phyloP scores from a whole-genome alignment of 1,284 basidiomycete species.

The Takashimella koratensis region DNA sequence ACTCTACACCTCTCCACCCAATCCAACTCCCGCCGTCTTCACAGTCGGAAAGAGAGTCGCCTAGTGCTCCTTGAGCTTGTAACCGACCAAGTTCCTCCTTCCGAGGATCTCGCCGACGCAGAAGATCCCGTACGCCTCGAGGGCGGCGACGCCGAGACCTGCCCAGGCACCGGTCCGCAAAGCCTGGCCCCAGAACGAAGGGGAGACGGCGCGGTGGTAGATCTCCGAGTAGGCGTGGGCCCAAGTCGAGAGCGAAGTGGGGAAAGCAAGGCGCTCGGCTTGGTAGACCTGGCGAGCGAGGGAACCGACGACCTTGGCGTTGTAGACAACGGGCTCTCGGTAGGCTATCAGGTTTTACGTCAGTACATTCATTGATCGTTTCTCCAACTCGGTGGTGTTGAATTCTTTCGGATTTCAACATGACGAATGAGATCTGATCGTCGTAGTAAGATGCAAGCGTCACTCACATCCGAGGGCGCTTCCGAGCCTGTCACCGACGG shows the following conservation, averaged over 20 bases:
- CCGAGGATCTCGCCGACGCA: constrained; percentile 89
- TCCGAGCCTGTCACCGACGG: constrained; percentile 45
- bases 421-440: no score
- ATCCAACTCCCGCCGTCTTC: no score
- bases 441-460: no score
- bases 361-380: no score
- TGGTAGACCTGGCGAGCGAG: constrained; percentile 87
- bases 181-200: constrained; percentile 66
- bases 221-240: constrained; percentile 69
- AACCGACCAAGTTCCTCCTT: constrained; percentile 76
- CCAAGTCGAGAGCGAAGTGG: constrained; percentile 62
- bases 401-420: no score
- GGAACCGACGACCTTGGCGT: constrained; percentile 76
- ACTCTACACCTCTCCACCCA: no score
- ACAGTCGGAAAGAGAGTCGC: no score
- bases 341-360: constrained; percentile 58
- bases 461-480: constrained; percentile 46
- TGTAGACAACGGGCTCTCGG: constrained; percentile 76
- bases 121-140: constrained; percentile 58
- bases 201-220: constrained; percentile 63
- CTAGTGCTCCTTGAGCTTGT: constrained; percentile 54
- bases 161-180: constrained; percentile 72
- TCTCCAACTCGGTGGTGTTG: no score
- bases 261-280: constrained; percentile 80
- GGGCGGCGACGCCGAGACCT: constrained; percentile 71